Evolutionary conservation across 176 grass and related monocot species (phyloP), one percentile per base, ranked within the genome.

Genomic region (Cenchrus fungigraminus): DNA sequence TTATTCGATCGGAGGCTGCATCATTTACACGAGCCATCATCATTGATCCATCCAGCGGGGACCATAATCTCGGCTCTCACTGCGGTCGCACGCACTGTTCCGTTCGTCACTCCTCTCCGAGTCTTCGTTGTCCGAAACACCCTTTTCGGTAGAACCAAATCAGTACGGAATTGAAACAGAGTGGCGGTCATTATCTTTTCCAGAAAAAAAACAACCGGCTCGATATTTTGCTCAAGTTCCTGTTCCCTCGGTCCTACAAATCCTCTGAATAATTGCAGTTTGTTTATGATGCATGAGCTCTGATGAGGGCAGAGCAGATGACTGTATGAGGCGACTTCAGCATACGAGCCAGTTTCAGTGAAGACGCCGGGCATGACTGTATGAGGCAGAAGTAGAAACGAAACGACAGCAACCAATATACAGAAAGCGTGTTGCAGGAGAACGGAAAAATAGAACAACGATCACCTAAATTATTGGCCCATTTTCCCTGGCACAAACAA

Each of bases 1-100:
- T 77, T 43, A 83, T 78, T 83, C 34, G 81, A 90, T 68, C 52
- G 53, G 80, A 79, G 83, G 68, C 89, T 79, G 54, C 68, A 74
- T 79, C 73, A 86, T 83, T 85, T 70, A 82, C 77, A 37, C 61
- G 50, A 66, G 60, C 28, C 10, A 50, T 65, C 29, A 67, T 86
- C 29, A 67, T 86, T 79, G 32, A 52, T 75, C 52, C 45, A 59
- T 13, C 1, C 53, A 29, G 16, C 71, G 17, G 75, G 72, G 78
- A 81, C 78, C 64, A 81, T 50, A 5, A 44, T 42, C 44, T 10
- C 44, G 73, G 66, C 44, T 43, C 55, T 11, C 32, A 1, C 79
- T 74, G 64, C 53, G 73, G 52, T 79, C 59, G 43, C 51, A 59
- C 80, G 43, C 59, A 66, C 80, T 87, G 32, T 20, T 79, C 68